These are phyloP conservation scores for Cryphonectria nitschkei DNA, from an alignment of 2,329 filamentous ascomycete species.

Conservation along the genomic window DNA sequence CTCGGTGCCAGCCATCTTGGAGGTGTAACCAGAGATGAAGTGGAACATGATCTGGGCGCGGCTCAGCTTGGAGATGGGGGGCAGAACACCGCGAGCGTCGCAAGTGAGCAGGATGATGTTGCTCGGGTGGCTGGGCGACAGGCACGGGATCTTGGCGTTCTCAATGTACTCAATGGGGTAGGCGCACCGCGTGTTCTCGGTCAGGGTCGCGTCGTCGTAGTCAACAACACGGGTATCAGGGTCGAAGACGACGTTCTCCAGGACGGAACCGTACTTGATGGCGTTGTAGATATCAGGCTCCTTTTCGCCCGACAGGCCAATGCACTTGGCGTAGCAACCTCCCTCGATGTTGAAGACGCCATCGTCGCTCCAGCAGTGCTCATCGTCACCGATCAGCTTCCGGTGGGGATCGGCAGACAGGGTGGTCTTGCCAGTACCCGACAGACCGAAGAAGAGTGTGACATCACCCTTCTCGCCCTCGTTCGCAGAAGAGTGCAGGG, in stretches of 20 bases:
- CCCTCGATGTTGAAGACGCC: constrained; percentile 99
- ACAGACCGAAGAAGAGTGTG: constrained; percentile 98
- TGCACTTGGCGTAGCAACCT: constrained; percentile 98
- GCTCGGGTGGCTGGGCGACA: constrained; percentile 83
- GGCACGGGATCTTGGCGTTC: constrained; percentile 98
- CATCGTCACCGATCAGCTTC: constrained; percentile 94
- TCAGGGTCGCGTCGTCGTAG: constrained; percentile 93
- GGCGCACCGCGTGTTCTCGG: constrained; percentile 97
- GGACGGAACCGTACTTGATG: constrained; percentile 94
- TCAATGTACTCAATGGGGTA: constrained; percentile 99
- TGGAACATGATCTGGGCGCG: constrained; percentile 99
- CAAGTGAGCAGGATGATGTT: constrained; percentile 99
- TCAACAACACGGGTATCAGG: constrained; percentile 86
- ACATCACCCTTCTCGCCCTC: constrained; percentile 94
- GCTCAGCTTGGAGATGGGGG: constrained; percentile 96
- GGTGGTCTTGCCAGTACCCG: constrained; percentile 98
- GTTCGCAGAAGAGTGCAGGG: constrained; percentile 97
- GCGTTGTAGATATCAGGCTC: constrained; percentile 97
- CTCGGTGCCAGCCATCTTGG: constrained; percentile 99
- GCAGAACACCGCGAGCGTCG: constrained; percentile 94
- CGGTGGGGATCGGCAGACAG: constrained; percentile 97
- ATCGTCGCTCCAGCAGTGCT: constrained; percentile 98
- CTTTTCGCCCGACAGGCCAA: constrained; percentile 96
- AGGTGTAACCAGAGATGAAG: constrained; percentile 99
- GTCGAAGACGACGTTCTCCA: constrained; percentile 99